A percentile compares a stretch with the other conserved stretches of the same genome.
phyloP scores from a whole-genome alignment of 345 rosid species.

The Eucalyptus grandis region DNA sequence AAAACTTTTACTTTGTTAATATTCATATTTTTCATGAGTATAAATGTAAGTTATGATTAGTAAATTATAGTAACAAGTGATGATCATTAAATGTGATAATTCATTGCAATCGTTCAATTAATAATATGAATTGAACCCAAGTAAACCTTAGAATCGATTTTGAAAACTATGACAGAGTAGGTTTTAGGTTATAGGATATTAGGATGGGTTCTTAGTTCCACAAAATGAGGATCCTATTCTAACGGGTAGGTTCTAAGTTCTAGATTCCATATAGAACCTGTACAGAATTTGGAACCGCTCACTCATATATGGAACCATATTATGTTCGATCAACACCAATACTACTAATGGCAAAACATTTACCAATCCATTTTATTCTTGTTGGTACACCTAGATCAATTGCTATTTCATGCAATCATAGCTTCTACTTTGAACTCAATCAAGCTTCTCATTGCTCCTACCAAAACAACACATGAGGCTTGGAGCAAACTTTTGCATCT shows the following conservation, averaged over 20 bases:
- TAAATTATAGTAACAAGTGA: too few species aligned
- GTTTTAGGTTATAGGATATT: too few species aligned
- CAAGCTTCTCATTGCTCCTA: background rate
- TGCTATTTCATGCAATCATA: background rate
- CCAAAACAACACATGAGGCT: background rate
- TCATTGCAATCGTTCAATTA: fast-evolving
- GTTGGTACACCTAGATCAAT: background rate
- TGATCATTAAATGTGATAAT: too few species aligned
- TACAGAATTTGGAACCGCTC: fast-evolving
- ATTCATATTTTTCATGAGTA: too few species aligned
- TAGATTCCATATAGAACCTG: too few species aligned
- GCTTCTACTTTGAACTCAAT: background rate
- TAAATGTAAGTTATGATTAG: too few species aligned
- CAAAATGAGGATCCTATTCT: too few species aligned
- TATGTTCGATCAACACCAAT: background rate
- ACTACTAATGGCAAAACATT: background rate
- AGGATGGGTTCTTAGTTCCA: too few species aligned
- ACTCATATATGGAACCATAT: background rate
- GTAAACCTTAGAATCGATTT: too few species aligned
- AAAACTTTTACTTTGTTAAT: too few species aligned
- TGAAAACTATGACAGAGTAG: too few species aligned
- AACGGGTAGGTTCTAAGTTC: fast-evolving
- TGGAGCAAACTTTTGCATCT: background rate
- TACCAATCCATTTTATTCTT: background rate
- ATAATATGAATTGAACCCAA: fast-evolving